Percentiles rank a stretch among this genome's conserved stretches.
These are phyloP conservation scores for Verruconis gallopava DNA, from an alignment of 2,329 filamentous ascomycete species.

Conservation along the genomic window DNA sequence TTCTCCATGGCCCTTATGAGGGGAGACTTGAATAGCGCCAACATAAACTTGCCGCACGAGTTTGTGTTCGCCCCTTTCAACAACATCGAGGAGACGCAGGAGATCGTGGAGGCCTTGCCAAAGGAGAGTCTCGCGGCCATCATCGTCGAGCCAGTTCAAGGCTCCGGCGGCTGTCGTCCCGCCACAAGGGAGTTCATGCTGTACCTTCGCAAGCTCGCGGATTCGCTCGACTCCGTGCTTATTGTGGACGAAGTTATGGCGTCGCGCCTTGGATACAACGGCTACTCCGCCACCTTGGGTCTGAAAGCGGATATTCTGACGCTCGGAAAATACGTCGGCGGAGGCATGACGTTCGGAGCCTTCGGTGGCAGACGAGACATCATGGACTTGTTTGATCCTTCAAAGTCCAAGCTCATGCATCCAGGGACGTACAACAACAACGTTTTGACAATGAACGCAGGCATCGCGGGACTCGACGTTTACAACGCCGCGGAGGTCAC, in stretches of 20 bases:
- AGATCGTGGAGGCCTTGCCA: slow-evolving; percentile 26
- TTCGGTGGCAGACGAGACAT: slow-evolving; percentile 49
- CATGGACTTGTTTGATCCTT: slow-evolving; percentile 46
- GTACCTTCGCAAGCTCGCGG: slow-evolving; percentile 36
- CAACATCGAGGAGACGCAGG: slow-evolving; percentile 35
- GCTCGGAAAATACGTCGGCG: slow-evolving; percentile 54
- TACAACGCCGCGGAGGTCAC: neutral
- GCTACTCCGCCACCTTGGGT: slow-evolving; percentile 31
- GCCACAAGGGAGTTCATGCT: slow-evolving; percentile 39
- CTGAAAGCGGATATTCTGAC: slow-evolving; percentile 49
- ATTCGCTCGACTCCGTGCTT: slow-evolving; percentile 41
- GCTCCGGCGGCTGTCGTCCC: slow-evolving; percentile 45
- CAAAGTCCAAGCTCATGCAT: slow-evolving; percentile 34
- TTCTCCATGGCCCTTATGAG: slow-evolving; percentile 23
- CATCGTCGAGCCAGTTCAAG: slow-evolving; percentile 54
- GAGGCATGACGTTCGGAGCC: slow-evolving; percentile 52
- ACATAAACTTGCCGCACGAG: slow-evolving; percentile 36
- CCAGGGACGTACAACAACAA: slow-evolving; percentile 61
- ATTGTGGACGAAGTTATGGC: slow-evolving; percentile 65
- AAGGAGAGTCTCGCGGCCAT: slow-evolving; percentile 44
- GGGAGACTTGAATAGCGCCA: slow-evolving; percentile 25
- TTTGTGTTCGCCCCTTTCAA: slow-evolving; percentile 53
- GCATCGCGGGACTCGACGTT: slow-evolving; percentile 16
- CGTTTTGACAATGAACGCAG: slow-evolving; percentile 45
- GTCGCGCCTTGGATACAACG: slow-evolving; percentile 41